A percentile compares a stretch with the other conserved stretches of the same genome.
Conservation (phyloP, 352 stramenopile species). For the Globisporangium megalacanthum region DNA sequence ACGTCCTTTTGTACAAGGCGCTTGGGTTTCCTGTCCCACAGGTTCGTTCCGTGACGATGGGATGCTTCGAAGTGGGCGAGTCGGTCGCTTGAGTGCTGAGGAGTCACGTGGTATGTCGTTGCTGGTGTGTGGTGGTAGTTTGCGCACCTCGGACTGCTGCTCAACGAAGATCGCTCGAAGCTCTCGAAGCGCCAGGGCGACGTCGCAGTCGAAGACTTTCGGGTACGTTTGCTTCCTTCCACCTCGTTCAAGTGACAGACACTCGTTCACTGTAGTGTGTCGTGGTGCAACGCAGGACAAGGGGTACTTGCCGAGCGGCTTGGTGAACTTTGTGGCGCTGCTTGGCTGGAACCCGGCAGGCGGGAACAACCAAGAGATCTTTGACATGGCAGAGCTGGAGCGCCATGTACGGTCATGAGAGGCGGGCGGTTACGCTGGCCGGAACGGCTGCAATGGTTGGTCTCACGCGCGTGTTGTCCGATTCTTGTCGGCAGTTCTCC, state of each 20-base stretch:
- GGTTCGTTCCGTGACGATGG: constrained; percentile 21
- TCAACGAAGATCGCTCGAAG: constrained; percentile 97
- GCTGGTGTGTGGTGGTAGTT: constrained; percentile 36
- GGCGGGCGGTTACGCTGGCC: no score
- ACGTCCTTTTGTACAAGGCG: constrained; percentile 88
- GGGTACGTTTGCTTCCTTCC: constrained; percentile 31
- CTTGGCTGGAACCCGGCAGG: constrained; percentile 95
- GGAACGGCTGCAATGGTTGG: background rate
- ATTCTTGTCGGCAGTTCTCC: constrained; percentile 44
- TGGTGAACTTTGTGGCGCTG: constrained; percentile 98
- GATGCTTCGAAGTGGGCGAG: background rate
- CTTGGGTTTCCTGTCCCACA: constrained; percentile 68
- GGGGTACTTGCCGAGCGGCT: constrained; percentile 93
- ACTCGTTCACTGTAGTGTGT: background rate
- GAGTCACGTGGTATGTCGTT: background rate
- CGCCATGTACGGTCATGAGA: constrained; percentile 28
- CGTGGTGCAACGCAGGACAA: constrained; percentile 59
- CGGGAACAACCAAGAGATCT: constrained; percentile 97
- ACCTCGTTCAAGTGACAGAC: background rate
- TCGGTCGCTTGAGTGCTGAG: background rate
- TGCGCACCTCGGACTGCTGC: constrained; percentile 90
- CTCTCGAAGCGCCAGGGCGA: constrained; percentile 98
- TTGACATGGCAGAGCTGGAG: constrained; percentile 89
- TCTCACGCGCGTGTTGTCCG: background rate
- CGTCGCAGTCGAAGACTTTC: constrained; percentile 96